phyloP scores from a whole-genome alignment of 495 filamentous ascomycete species.

The Mycothermus thermophilus region DNA sequence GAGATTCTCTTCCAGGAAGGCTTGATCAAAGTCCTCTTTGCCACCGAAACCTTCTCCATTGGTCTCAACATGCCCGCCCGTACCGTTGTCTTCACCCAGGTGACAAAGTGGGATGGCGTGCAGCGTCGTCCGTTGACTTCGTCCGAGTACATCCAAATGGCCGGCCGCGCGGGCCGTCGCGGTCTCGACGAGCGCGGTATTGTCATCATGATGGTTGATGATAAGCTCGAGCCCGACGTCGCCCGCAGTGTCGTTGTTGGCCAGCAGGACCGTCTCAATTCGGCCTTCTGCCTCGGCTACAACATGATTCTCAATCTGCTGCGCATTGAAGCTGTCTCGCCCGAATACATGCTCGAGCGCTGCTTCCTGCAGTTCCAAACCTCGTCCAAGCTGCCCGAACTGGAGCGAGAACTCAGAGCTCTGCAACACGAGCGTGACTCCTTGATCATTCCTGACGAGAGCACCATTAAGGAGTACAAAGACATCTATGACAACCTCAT shows the following conservation, averaged over 20 bases:
- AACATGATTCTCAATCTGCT: slow-evolving; percentile 97
- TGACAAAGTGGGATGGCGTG: slow-evolving; percentile 88
- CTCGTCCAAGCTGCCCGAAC: slow-evolving; percentile 61
- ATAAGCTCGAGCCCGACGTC: slow-evolving; percentile 86
- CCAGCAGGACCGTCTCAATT: slow-evolving; percentile 91
- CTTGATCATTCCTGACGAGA: slow-evolving; percentile 70
- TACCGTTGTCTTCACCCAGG: slow-evolving; percentile 94
- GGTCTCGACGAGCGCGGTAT: slow-evolving; percentile 97
- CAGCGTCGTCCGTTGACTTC: slow-evolving; percentile 72
- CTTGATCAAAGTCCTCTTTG: slow-evolving; percentile 93
- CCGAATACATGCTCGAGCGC: slow-evolving; percentile 89
- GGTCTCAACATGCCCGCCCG: slow-evolving; percentile 98
- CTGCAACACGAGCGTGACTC: slow-evolving; percentile 57
- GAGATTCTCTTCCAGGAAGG: slow-evolving; percentile 98
- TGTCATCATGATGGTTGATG: slow-evolving; percentile 98
- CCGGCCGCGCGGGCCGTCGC: slow-evolving; percentile 86
- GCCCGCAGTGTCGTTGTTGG: slow-evolving; percentile 92
- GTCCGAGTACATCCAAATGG: slow-evolving; percentile 98
- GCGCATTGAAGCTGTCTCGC: slow-evolving; percentile 89
- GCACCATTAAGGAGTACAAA: slow-evolving; percentile 82
- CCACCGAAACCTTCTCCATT: slow-evolving; percentile 97
- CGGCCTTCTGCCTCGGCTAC: slow-evolving; percentile 95
- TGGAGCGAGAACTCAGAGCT: slow-evolving; percentile 66
- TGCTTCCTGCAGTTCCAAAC: slow-evolving; percentile 99
- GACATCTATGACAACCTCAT: slow-evolving; percentile 68